Evolutionary conservation across 257 asterid species (phyloP), one percentile per base, ranked within the genome.

Genomic region (Agastache rugosa): DNA sequence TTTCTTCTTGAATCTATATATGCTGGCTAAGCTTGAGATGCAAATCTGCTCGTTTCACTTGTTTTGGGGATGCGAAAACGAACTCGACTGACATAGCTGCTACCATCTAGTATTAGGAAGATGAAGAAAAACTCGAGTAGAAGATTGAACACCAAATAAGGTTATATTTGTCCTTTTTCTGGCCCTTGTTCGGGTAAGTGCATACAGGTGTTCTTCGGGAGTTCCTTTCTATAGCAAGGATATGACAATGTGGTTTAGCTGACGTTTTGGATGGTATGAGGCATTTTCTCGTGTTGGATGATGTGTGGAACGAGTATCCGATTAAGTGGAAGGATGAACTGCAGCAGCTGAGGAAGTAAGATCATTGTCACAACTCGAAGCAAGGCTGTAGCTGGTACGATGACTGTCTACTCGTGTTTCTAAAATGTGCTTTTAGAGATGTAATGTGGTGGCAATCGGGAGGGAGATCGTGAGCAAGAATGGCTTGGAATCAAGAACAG

Each of bases 231-330:
- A 51, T 51, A 51, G 58, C 4, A 20, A 53, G 7, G 29, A 17
- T 50, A 50, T 50, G 23, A 5, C 23, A 14, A 3, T 4, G 34
- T 25, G 29, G 54, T 47, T 61, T 87, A 29, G 56, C 68, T 6
- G 63, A 72, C 12, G 79, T 78, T 37, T 67, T 87, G 81, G 80
- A 50, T 8, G 78, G 60, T 23, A 72, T 54, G 53, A 81, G 64
- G 74, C 85, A 78, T 75, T 79, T 87, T 61, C 85, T 85, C 23
- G 89, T 85, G 42, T 67, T 85, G 80, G 90, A 87, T 63, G 87
- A 87, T 81, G 88, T 85, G 69, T 85, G 92, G 92, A 83, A 83
- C 29, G 86, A 81, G 62, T 85, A 86, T 80, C 83, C 77, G n/a
- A 77, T 68, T 35, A 69, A 76, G 68, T 87, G 91, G 91, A 69